phyloP scores from a whole-genome alignment of 345 rosid genomes.

The Salix caprea region DNA sequence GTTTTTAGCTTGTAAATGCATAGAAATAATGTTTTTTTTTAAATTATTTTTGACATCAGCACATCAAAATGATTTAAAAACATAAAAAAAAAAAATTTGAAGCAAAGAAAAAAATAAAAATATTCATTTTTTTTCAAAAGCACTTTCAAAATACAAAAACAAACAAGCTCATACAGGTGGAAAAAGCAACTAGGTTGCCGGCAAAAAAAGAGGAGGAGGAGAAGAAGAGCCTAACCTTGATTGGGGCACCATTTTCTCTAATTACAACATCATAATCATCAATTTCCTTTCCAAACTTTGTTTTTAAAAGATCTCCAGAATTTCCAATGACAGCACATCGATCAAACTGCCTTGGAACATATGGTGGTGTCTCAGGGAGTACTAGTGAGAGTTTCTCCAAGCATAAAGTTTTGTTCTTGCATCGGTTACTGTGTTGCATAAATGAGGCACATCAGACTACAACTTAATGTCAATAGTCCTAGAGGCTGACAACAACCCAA shows the following conservation, averaged over 20 bases:
- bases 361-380: constrained; percentile 82
- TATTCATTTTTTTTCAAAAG: too few relatives aligned
- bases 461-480: background rate
- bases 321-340: constrained; percentile 97
- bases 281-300: constrained; percentile 84
- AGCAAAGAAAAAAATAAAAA: too few relatives aligned
- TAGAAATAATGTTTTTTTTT: too few relatives aligned
- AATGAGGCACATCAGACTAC: constrained; percentile 4
- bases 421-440: constrained; percentile 56
- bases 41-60: too few relatives aligned
- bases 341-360: constrained; percentile 67
- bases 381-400: constrained; percentile 80
- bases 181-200: constrained; percentile 1
- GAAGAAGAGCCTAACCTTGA: constrained; percentile 46
- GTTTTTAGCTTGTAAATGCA: too few relatives aligned
- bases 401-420: constrained; percentile 73
- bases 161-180: background rate
- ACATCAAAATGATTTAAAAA: too few relatives aligned
- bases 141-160: too few relatives aligned
- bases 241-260: constrained; percentile 92
- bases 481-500: background rate
- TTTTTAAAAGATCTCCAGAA: constrained; percentile 89
- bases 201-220: constrained; percentile 1
- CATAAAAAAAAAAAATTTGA: too few relatives aligned
- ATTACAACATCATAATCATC: constrained; percentile 81